Conservation (phyloP, 2,329 filamentous ascomycete species). For the Fusarium chlamydosporum region DNA sequence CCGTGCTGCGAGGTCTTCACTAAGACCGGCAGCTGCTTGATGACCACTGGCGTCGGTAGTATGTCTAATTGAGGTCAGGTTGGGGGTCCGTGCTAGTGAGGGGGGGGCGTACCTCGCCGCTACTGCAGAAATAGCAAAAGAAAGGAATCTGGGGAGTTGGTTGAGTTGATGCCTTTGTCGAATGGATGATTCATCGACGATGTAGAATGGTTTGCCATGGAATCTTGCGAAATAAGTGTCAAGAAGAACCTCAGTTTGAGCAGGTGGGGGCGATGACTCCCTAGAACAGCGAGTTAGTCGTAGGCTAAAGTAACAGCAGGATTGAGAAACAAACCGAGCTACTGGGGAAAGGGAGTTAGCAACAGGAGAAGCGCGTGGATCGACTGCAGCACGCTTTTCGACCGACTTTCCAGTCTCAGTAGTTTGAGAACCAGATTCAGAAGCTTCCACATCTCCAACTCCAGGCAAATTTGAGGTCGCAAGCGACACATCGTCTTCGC, state of each 20-base stretch:
- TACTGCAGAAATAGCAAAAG: conserved; percentile 72
- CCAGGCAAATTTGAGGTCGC: conserved; percentile 39
- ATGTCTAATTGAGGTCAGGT: conserved; percentile 63
- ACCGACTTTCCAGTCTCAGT: conserved; percentile 55
- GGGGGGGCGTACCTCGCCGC: conserved; percentile 67
- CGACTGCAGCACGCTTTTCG: conserved; percentile 59
- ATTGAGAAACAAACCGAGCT: conserved; percentile 38
- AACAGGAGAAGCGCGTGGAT: conserved; percentile 53
- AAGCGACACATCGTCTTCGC: conserved; percentile 56
- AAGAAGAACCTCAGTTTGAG: conserved; percentile 74
- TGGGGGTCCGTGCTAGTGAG: background rate
- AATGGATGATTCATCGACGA: conserved; percentile 82
- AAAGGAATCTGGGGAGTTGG: conserved; percentile 71
- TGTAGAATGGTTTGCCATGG: conserved; percentile 85
- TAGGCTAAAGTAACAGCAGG: background rate
- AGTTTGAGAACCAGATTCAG: conserved; percentile 46
- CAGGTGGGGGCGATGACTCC: conserved; percentile 61
- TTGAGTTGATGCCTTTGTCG: conserved; percentile 79
- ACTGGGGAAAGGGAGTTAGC: conserved; percentile 46
- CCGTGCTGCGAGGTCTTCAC: conserved; percentile 79
- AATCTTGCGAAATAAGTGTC: conserved; percentile 85
- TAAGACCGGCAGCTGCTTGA: conserved; percentile 75
- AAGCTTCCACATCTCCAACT: conserved; percentile 42
- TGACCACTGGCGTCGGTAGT: conserved; percentile 76
- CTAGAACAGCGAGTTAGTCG: conserved; percentile 52